Conservation (phyloP, 2,329 filamentous ascomycete species). For the Gnomoniopsis smithogilvyi region DNA sequence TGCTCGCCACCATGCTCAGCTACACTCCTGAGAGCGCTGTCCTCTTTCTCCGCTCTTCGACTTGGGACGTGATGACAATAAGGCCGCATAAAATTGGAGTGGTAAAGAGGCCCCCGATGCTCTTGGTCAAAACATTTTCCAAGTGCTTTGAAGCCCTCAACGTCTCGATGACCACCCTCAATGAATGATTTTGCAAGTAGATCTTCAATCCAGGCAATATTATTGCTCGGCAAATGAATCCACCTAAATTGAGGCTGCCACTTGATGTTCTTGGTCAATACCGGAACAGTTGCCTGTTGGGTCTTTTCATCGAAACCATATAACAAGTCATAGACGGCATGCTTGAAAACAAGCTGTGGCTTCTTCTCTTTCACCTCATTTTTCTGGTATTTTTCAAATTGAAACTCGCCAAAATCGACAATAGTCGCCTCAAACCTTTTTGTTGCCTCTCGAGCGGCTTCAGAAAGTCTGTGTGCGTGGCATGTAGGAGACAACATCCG, state of each 20-base stretch:
- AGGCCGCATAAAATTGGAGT: slow-evolving; percentile 62
- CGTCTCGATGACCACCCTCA: slow-evolving; percentile 58
- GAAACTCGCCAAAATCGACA: slow-evolving; percentile 46
- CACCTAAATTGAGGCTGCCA: slow-evolving; percentile 47
- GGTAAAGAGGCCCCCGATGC: slow-evolving; percentile 54
- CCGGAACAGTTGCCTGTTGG: slow-evolving; percentile 43
- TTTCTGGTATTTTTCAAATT: slow-evolving; percentile 15
- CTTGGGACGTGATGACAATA: slow-evolving; percentile 49
- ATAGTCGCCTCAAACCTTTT: slow-evolving; percentile 48
- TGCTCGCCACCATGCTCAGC: slow-evolving; percentile 19
- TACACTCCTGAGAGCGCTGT: slow-evolving; percentile 21
- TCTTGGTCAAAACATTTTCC: slow-evolving; percentile 61
- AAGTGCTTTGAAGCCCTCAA: slow-evolving; percentile 60
- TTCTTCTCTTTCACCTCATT: slow-evolving; percentile 17
- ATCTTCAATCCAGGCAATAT: slow-evolving; percentile 60
- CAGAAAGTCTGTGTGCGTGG: slow-evolving; percentile 30
- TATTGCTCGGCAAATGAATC: slow-evolving; percentile 53
- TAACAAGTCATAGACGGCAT: slow-evolving; percentile 47
- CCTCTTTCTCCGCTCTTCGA: slow-evolving; percentile 30
- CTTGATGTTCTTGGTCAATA: slow-evolving; percentile 40
- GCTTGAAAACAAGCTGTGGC: slow-evolving; percentile 42
- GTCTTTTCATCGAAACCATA: slow-evolving; percentile 46
- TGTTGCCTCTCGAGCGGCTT: slow-evolving; percentile 41
- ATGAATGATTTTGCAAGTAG: slow-evolving; percentile 63
- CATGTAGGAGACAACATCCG: slow-evolving; percentile 35